Percentiles rank a stretch among this genome's conserved stretches.
Evolutionary conservation across 2,329 filamentous ascomycete species (phyloP).

Genomic region (Talaromyces albobiverticillius): DNA sequence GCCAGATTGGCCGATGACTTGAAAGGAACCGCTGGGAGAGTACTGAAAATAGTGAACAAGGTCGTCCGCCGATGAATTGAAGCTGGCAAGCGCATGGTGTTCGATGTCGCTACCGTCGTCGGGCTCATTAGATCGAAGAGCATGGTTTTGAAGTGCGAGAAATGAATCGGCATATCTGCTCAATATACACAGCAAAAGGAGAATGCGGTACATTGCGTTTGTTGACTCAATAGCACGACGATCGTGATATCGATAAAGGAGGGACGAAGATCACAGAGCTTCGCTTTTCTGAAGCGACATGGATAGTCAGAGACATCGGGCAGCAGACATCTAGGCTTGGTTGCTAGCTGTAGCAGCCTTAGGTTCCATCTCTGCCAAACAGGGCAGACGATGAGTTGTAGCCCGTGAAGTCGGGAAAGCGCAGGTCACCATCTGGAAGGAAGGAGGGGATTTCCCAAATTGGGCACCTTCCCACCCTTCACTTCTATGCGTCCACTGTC

Average conservation of each 20-base stretch:
- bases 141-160: not conserved
- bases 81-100: not conserved
- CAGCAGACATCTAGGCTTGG: too few species aligned
- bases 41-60: constrained; percentile 15
- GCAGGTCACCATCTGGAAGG: not conserved
- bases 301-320: not conserved
- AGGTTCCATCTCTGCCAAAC: not conserved
- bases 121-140: not conserved
- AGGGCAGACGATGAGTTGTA: not conserved
- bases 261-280: not conserved
- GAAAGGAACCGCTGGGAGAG: constrained; percentile 43
- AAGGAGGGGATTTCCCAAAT: not conserved
- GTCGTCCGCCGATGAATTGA: not conserved
- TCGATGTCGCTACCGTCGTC: constrained; percentile 18
- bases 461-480: not conserved
- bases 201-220: not conserved
- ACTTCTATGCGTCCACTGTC: not conserved
- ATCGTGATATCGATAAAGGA: not conserved
- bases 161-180: not conserved
- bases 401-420: not conserved
- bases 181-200: not conserved
- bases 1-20: constrained; percentile 54
- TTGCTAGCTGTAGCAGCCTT: not conserved
- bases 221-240: not conserved
- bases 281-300: not conserved